A percentile compares a stretch with the other conserved stretches of the same genome.
These are phyloP conservation scores for Pachysolen tannophilus DNA, from an alignment of 805 yeast genomes.

Conservation along the genomic window DNA sequence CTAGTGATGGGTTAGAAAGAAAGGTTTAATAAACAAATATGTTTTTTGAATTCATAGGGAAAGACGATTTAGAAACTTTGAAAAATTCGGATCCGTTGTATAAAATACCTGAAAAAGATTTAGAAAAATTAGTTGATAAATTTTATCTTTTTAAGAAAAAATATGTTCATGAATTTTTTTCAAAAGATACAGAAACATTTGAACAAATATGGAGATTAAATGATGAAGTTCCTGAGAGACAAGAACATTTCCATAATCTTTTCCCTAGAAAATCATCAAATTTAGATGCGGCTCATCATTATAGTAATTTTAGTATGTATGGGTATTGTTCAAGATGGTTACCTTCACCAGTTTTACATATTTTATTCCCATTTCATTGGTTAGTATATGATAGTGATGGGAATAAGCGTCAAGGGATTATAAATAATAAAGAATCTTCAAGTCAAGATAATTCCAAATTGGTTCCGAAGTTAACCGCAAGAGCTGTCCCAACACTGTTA, in stretches of 20 bases:
- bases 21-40: no score
- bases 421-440: neutral
- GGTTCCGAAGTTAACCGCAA: constrained; percentile 18
- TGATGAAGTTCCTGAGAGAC: constrained; percentile 20
- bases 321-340: constrained; percentile 26
- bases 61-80: constrained; percentile 28
- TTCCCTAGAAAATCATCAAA: constrained; percentile 24
- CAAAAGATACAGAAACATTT: constrained; percentile 21
- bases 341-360: constrained; percentile 17
- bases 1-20: no score
- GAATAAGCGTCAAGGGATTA: neutral
- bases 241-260: constrained; percentile 21
- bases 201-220: constrained; percentile 19
- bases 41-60: constrained; percentile 18
- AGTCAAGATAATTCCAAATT: no score
- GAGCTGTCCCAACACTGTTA: constrained; percentile 21
- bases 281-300: constrained; percentile 23
- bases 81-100: constrained; percentile 32
- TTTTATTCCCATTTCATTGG: constrained; percentile 21
- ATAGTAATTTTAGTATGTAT: constrained; percentile 19
- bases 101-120: constrained; percentile 32
- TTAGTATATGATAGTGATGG: constrained; percentile 9
- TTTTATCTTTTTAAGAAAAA: no score
- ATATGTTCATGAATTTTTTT: constrained; percentile 13
- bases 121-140: constrained; percentile 7